These are phyloP conservation scores for Geosmithia morbida DNA, from an alignment of 2,329 filamentous ascomycete genomes.

Conservation along the genomic window DNA sequence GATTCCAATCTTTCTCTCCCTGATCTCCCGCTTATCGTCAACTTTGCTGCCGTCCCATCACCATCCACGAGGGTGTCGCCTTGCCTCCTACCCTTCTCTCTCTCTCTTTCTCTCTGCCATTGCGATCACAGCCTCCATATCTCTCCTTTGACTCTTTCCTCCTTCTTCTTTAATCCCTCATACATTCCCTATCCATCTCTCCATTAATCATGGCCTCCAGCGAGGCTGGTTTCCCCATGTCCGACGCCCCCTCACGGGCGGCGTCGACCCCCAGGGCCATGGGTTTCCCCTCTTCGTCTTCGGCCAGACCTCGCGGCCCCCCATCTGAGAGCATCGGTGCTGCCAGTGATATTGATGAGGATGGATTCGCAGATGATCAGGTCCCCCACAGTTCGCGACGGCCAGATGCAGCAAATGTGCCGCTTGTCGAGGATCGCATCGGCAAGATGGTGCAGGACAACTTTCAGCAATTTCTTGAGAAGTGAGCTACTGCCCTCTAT, in stretches of 20 bases:
- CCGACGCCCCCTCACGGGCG: slow-evolving; percentile 32
- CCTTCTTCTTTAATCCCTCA: background rate
- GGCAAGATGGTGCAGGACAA: slow-evolving; percentile 60
- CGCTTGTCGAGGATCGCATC: slow-evolving; percentile 62
- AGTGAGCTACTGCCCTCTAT: slow-evolving; percentile 8
- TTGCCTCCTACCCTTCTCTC: background rate
- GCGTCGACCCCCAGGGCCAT: slow-evolving; percentile 25
- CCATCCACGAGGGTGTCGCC: background rate
- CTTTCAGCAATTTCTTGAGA: slow-evolving; percentile 67
- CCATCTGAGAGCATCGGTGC: slow-evolving; percentile 47
- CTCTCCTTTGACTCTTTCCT: background rate
- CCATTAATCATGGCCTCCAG: slow-evolving; percentile 34
- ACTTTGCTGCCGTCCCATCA: background rate
- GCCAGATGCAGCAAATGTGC: slow-evolving; percentile 37
- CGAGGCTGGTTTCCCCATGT: slow-evolving; percentile 42
- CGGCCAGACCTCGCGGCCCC: slow-evolving; percentile 39
- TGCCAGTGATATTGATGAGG: slow-evolving; percentile 46
- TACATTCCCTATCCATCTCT: background rate
- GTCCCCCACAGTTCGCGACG: slow-evolving; percentile 36
- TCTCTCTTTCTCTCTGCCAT: background rate
- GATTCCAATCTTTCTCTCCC: background rate
- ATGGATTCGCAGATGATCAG: slow-evolving; percentile 51
- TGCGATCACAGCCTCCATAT: background rate
- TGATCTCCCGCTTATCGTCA: background rate
- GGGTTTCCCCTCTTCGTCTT: slow-evolving; percentile 34